Conservation (phyloP, 2,329 filamentous ascomycete genomes). For the Oidium heveae region DNA sequence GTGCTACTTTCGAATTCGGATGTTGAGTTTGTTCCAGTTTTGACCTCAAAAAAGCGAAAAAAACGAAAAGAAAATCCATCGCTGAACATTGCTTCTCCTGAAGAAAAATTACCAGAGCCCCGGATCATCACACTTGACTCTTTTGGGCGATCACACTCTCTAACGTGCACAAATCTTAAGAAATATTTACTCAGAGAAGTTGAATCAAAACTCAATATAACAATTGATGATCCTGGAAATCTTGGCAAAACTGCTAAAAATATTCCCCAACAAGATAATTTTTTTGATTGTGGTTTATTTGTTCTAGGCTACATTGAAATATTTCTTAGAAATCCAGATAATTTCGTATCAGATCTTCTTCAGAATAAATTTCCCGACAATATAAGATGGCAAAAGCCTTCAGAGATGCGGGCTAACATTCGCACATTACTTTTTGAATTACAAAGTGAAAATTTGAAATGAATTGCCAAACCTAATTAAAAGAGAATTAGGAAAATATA, state of each 20-base stretch:
- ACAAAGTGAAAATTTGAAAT: conserved; percentile 21
- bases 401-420: conserved; percentile 36
- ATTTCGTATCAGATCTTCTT: conserved; percentile 42
- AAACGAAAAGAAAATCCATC: conserved; percentile 7
- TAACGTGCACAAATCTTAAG: conserved; percentile 42
- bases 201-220: conserved; percentile 25
- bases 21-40: background rate
- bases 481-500: no score
- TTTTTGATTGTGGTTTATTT: conserved; percentile 73
- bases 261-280: conserved; percentile 63
- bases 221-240: conserved; percentile 11
- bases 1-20: background rate
- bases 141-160: conserved; percentile 35
- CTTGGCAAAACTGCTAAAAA: conserved; percentile 42
- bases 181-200: conserved; percentile 58
- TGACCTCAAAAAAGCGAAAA: conserved; percentile 3
- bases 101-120: conserved; percentile 28
- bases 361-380: conserved; percentile 30
- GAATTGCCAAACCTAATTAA: no score
- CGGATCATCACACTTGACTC: conserved; percentile 78
- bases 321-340: conserved; percentile 51
- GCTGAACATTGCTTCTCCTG: conserved; percentile 5
- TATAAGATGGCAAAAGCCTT: conserved; percentile 22
- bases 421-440: conserved; percentile 39
- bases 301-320: conserved; percentile 62